Conservation (phyloP, 371 early-diverging fungal species). For the Apophysomyces trapeziformis region DNA sequence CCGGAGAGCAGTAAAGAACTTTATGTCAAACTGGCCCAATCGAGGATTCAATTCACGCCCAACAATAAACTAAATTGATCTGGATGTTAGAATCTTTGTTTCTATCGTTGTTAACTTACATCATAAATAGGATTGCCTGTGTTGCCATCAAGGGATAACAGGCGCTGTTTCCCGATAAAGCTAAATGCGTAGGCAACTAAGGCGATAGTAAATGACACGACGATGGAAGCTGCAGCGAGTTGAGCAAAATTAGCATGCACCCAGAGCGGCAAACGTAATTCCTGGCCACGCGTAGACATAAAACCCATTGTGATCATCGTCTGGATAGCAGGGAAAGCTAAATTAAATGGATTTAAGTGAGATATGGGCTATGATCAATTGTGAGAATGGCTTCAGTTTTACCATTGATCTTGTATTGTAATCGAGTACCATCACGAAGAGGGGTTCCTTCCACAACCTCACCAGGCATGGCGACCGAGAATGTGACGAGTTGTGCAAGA, state of each 20-base stretch:
- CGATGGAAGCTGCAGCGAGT: constrained; percentile 69
- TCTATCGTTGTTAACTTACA: constrained; percentile 37
- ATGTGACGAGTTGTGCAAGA: constrained; percentile 68
- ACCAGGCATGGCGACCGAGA: constrained; percentile 77
- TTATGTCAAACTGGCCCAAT: constrained; percentile 83
- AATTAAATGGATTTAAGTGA: neutral
- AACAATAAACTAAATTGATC: constrained; percentile 64
- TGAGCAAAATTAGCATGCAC: constrained; percentile 74
- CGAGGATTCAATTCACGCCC: constrained; percentile 92
- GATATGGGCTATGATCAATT: no score
- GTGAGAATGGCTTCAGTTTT: constrained; percentile 14
- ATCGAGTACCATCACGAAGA: constrained; percentile 69
- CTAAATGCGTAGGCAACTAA: constrained; percentile 75
- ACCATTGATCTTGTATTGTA: constrained; percentile 82
- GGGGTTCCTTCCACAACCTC: constrained; percentile 66
- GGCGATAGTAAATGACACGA: constrained; percentile 68
- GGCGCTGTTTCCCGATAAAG: constrained; percentile 60
- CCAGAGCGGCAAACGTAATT: constrained; percentile 61
- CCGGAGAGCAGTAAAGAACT: constrained; percentile 90
- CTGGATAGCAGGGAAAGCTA: constrained; percentile 48
- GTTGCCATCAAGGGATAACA: constrained; percentile 90
- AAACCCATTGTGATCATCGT: constrained; percentile 64
- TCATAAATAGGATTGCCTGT: constrained; percentile 89
- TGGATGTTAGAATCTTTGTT: neutral
- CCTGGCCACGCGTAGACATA: constrained; percentile 41